phyloP scores from a whole-genome alignment of 1,139 yeast genomes.

The Protomyces inouyei region DNA sequence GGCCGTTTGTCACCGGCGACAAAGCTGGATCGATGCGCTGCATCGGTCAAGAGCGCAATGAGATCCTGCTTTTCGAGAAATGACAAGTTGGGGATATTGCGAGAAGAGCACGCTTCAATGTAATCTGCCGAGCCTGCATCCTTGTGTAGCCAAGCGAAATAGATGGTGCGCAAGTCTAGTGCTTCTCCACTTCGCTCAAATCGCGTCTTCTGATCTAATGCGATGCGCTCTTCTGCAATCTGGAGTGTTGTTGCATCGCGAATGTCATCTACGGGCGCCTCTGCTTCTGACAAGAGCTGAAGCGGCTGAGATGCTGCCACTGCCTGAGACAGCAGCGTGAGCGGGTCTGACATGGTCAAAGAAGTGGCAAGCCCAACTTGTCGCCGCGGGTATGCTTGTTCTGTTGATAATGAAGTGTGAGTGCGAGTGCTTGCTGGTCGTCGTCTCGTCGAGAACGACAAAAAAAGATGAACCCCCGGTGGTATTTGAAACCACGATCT shows the following conservation, averaged over 20 bases:
- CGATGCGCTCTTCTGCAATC: not conserved
- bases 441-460: not conserved
- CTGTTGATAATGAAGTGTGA: no score
- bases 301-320: not conserved
- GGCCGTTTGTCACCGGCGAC: not conserved
- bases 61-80: conserved; percentile 79
- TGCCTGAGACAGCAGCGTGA: not conserved
- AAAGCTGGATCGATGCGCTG: not conserved
- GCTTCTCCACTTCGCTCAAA: conserved; percentile 28
- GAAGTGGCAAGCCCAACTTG: not conserved
- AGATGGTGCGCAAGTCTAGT: conserved; percentile 57
- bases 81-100: conserved; percentile 64
- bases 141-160: conserved; percentile 74
- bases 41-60: conserved; percentile 24
- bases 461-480: not conserved
- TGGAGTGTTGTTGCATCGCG: not conserved
- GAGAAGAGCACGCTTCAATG: conserved; percentile 63
- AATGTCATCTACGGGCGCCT: not conserved
- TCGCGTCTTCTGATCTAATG: conserved; percentile 1
- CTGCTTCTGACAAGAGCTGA: not conserved
- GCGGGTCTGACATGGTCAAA: not conserved
- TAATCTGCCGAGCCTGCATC: conserved; percentile 80
- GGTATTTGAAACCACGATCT: conserved; percentile 1
- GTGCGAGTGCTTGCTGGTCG: not conserved
- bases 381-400: not conserved